Evolutionary conservation across 129 eudicot species (phyloP).

Genomic region (Calendula officinalis): DNA sequence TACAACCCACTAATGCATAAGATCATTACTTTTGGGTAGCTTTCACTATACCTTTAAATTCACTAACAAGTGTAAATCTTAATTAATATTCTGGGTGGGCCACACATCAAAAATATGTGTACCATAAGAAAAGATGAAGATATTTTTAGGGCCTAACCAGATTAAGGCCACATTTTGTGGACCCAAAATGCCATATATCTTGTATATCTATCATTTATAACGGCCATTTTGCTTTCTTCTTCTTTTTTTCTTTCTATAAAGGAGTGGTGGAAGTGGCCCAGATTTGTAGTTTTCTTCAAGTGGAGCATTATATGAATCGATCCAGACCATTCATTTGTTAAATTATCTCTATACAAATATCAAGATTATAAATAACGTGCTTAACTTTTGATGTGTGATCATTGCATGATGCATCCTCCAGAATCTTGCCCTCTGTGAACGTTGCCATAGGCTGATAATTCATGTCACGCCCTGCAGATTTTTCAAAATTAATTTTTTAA

Average conservation of each 20-base stretch:
- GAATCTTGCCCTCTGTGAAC: conserved; percentile 71
- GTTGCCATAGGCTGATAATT: conserved; percentile 81
- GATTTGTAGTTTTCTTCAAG: conserved; percentile 33
- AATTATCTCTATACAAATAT: conserved; percentile 28
- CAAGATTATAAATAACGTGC: not conserved
- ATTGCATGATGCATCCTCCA: conserved; percentile 78
- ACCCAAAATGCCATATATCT: conserved; percentile 41
- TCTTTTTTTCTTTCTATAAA: not conserved
- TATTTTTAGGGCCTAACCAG: conserved; percentile 38
- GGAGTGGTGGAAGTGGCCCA: conserved; percentile 42
- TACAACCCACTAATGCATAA: conserved; percentile 25
- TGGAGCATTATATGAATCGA: conserved; percentile 22
- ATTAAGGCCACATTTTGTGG: conserved; percentile 54
- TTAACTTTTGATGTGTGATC: conserved; percentile 7
- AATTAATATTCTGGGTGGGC: conserved; percentile 25
- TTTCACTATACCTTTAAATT: conserved; percentile 26
- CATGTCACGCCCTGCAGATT: conserved; percentile 76
- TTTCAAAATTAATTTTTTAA: not conserved
- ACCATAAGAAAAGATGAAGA: conserved; percentile 42
- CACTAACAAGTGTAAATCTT: conserved; percentile 8
- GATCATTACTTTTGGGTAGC: conserved; percentile 22
- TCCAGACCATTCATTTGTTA: conserved; percentile 31
- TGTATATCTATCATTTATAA: conserved; percentile 29
- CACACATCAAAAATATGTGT: conserved; percentile 35
- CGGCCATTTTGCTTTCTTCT: no score